Conservation (phyloP, 257 asterid species). For the Rubia yunnanensis region DNA sequence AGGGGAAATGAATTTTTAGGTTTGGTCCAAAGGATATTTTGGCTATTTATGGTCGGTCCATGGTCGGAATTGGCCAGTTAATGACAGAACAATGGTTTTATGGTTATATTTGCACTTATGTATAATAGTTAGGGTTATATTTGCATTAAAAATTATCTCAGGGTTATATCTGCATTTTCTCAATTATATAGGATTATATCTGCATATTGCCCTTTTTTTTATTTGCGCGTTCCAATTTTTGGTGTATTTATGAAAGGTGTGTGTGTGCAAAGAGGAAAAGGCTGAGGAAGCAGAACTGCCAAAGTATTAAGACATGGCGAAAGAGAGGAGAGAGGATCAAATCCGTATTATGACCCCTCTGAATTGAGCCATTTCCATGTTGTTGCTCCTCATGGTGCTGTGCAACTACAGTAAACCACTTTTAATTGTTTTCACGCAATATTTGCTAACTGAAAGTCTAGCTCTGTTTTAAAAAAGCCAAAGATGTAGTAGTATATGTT, state of each 20-base stretch:
- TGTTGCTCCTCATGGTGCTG: slow-evolving; percentile 95
- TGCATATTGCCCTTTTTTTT: too few species aligned
- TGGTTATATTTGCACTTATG: too few species aligned
- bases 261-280: slow-evolving; percentile 66
- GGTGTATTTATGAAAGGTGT: not conserved
- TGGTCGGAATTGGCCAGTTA: too few species aligned
- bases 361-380: slow-evolving; percentile 86
- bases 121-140: too few species aligned
- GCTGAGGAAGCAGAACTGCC: slow-evolving; percentile 76
- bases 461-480: not conserved
- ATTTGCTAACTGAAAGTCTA: not conserved
- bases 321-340: slow-evolving; percentile 95
- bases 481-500: not conserved
- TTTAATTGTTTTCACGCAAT: not conserved
- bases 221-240: not conserved
- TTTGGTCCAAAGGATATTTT: too few species aligned
- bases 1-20: too few species aligned
- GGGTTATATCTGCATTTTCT: too few species aligned
- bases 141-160: too few species aligned
- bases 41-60: too few species aligned
- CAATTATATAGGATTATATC: too few species aligned
- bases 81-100: too few species aligned
- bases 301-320: slow-evolving; percentile 85
- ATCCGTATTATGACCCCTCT: slow-evolving; percentile 85
- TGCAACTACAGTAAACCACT: slow-evolving; percentile 46